Conservation (phyloP, 768 basidiomycete species). For the Russula abietina region DNA sequence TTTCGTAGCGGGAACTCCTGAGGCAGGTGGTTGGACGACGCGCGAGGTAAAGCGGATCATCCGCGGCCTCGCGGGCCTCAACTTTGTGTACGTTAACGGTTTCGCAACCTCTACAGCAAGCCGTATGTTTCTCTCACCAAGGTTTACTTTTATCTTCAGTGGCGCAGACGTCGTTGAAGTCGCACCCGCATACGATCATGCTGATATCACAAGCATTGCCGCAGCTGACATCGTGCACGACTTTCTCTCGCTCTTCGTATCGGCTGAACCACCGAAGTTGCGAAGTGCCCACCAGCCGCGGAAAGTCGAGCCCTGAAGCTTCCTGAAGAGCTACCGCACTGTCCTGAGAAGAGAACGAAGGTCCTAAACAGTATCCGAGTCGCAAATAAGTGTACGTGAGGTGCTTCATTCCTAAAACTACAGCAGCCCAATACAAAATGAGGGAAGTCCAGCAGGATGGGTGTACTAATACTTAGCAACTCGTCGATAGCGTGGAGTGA, state of each 20-base stretch:
- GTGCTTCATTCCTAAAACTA: not conserved
- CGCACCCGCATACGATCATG: slow-evolving; percentile 66
- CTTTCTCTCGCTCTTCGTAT: slow-evolving; percentile 55
- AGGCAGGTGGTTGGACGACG: slow-evolving; percentile 79
- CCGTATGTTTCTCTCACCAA: not conserved
- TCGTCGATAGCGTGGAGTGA: slow-evolving; percentile 6
- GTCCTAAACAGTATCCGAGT: not conserved
- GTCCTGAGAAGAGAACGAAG: not conserved
- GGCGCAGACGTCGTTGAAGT: slow-evolving; percentile 74
- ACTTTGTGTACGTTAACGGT: slow-evolving; percentile 60
- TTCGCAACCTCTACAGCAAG: not conserved
- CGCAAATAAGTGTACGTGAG: not conserved
- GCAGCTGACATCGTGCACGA: slow-evolving; percentile 67
- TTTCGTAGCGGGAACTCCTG: slow-evolving; percentile 68
- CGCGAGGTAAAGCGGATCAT: slow-evolving; percentile 77
- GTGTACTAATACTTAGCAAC: not conserved
- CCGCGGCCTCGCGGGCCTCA: slow-evolving; percentile 70
- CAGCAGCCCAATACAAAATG: not conserved
- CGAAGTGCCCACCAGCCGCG: slow-evolving; percentile 22
- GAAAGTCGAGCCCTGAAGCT: slow-evolving; percentile 31
- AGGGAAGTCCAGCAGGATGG: not conserved
- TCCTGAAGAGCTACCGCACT: not conserved
- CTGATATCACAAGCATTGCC: slow-evolving; percentile 62
- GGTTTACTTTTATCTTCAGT: slow-evolving; percentile 30
- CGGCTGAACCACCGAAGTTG: slow-evolving; percentile 37